Base-by-base conservation (phyloP, 345 rosid species). In the Eucalyptus cloeziana region DNA sequence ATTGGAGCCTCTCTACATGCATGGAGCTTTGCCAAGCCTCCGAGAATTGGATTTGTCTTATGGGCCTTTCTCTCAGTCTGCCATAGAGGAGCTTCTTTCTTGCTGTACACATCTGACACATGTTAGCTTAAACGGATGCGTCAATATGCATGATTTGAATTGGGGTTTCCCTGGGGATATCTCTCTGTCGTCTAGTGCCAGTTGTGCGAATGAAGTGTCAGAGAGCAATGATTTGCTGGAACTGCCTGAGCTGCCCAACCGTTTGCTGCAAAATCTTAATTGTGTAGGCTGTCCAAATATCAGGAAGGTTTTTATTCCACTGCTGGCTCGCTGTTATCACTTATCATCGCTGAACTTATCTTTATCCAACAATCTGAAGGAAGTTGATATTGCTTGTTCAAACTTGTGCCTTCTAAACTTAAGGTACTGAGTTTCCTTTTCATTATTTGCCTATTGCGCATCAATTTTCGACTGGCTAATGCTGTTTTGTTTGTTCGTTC, bases 221-320 rank as follows among this genome's bases (percentile, higher is more conserved):
- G 58, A 91, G 89, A 86, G 52, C 40, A 94, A 88, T 90, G 91
- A 88, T 86, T 51, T 83, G n/a, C 89, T 86, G 31, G 95, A 88
- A 89, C 90, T 91, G 47, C 89, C 87, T 60, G 94, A 94, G 90
- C 94, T 91, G 88, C 93, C 95, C 51, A 94, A 95, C 62, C 95
- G 97, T n/a, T 91, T 97, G 90, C 93, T 98, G 91, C 97, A 97
- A 91, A 96, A 94, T 93, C 99, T 98, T 88, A 97, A 94, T 89
- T 98, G 99, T 43, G 99, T 98, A 62, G 97, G 99, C 80, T 98
- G 99, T 92, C 95, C 93, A 49, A 98, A 96, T 93, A 98, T 97
- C 89, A 96, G 95, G 89, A 97, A 97, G 92, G 99, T 97, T 88
- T 56, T 89, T 86, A 96, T 98, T 86, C 99, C 99, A 22, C 94